These are phyloP conservation scores for Epichloe festucae DNA, from an alignment of 2,329 filamentous ascomycete species.

Conservation along the genomic window DNA sequence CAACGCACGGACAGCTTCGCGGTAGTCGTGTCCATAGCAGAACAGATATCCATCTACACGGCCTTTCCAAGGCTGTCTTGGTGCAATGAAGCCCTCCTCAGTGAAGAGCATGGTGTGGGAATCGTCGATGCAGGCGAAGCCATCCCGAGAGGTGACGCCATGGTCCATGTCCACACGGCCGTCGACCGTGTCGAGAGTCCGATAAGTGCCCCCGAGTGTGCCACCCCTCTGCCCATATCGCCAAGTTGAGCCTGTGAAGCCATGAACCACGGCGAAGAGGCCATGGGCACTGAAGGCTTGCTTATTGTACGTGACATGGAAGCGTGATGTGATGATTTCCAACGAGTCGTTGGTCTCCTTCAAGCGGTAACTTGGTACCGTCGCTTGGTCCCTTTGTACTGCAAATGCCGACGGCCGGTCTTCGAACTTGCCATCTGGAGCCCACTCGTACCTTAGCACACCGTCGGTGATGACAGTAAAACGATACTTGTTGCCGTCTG, in stretches of 20 bases:
- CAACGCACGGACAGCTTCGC: constrained; percentile 37
- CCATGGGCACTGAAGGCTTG: constrained; percentile 38
- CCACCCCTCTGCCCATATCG: constrained; percentile 32
- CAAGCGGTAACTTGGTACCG: constrained; percentile 31
- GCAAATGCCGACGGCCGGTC: constrained; percentile 50
- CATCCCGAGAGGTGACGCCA: constrained; percentile 37
- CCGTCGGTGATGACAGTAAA: constrained; percentile 46
- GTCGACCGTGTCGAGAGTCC: constrained; percentile 41
- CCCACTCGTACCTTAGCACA: constrained; percentile 49
- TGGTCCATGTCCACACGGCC: constrained; percentile 35
- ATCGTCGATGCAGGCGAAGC: constrained; percentile 41
- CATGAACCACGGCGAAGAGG: constrained; percentile 29
- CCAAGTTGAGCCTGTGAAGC: constrained; percentile 29
- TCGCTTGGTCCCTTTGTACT: constrained; percentile 33
- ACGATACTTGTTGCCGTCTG: constrained; percentile 30
- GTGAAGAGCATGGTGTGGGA: constrained; percentile 43
- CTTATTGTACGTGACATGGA: constrained; percentile 47
- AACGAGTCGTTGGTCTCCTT: constrained; percentile 32
- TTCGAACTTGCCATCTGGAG: constrained; percentile 45
- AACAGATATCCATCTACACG: constrained; percentile 48
- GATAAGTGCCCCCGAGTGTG: constrained; percentile 34
- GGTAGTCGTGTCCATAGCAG: constrained; percentile 43
- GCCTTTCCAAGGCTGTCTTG: constrained; percentile 24
- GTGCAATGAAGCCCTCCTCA: constrained; percentile 36
- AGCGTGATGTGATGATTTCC: constrained; percentile 41